These are phyloP conservation scores for Phytophthora europaea DNA, from an alignment of 352 stramenopile genomes.

Conservation along the genomic window DNA sequence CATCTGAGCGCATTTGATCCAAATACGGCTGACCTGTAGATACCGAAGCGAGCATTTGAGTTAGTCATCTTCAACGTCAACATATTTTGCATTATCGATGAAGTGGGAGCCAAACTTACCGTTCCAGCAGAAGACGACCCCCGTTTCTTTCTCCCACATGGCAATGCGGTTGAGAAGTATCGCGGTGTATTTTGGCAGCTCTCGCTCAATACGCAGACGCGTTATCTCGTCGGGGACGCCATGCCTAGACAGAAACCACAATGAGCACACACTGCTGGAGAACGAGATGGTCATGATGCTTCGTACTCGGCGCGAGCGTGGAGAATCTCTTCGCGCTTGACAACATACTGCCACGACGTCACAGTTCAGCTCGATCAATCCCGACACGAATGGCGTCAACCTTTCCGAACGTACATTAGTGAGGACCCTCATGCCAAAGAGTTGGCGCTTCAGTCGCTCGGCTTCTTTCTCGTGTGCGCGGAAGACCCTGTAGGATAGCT, in stretches of 20 bases:
- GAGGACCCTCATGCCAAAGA: slow-evolving; percentile 31
- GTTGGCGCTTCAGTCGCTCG: slow-evolving; percentile 37
- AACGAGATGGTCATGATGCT: background rate
- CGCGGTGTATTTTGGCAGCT: slow-evolving; percentile 54
- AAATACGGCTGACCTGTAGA: slow-evolving; percentile 46
- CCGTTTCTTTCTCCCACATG: slow-evolving; percentile 50
- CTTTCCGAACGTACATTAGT: slow-evolving; percentile 18
- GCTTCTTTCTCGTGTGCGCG: slow-evolving; percentile 42
- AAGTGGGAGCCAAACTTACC: slow-evolving; percentile 30
- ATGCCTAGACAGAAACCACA: slow-evolving; percentile 15
- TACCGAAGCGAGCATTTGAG: background rate
- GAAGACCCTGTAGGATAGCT: slow-evolving; percentile 42
- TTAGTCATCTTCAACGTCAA: background rate
- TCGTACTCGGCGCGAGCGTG: slow-evolving; percentile 47
- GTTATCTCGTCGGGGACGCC: slow-evolving; percentile 42
- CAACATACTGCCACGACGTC: slow-evolving; percentile 38
- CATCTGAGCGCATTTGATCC: slow-evolving; percentile 35
- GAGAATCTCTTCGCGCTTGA: slow-evolving; percentile 59
- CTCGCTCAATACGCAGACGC: slow-evolving; percentile 47
- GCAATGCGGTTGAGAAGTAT: slow-evolving; percentile 49
- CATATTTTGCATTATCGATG: background rate
- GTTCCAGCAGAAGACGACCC: slow-evolving; percentile 46
- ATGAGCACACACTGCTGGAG: background rate
- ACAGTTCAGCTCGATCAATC: background rate
- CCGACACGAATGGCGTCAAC: background rate